A percentile compares a stretch with the other conserved stretches of the same genome.
phyloP scores from a whole-genome alignment of 2,329 filamentous ascomycete species.

The Fusarium buharicum region DNA sequence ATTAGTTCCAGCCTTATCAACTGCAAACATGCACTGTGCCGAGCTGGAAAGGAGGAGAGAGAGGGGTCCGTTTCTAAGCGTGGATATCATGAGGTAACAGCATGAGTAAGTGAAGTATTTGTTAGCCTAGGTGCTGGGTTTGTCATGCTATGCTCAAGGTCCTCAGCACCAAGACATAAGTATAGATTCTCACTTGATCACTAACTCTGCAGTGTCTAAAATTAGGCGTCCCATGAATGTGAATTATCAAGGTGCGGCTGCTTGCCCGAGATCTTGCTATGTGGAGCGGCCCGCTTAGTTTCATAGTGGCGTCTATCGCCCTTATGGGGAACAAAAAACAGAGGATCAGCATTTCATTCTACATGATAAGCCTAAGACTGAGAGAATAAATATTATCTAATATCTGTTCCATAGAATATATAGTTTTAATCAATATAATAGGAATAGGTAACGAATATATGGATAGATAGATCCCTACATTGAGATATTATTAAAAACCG shows the following conservation, averaged over 20 bases:
- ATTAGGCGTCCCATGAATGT: neutral
- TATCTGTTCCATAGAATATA: too few species aligned
- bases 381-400: too few species aligned
- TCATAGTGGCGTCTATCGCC: constrained; percentile 29
- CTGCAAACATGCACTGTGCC: constrained; percentile 34
- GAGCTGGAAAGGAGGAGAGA: constrained; percentile 3
- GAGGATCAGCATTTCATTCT: too few species aligned
- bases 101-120: neutral
- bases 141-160: neutral
- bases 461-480: too few species aligned
- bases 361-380: too few species aligned
- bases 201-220: neutral
- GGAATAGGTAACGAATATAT: too few species aligned
- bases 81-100: neutral
- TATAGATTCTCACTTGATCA: neutral
- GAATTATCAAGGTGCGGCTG: constrained; percentile 26
- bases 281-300: constrained; percentile 35
- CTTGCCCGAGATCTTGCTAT: constrained; percentile 27
- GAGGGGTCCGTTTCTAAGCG: constrained; percentile 1
- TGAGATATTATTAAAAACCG: too few species aligned
- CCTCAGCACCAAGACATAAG: too few species aligned
- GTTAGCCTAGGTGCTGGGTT: neutral
- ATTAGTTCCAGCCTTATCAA: constrained; percentile 22
- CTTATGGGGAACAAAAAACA: too few species aligned
- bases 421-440: too few species aligned